These are phyloP conservation scores for Globisporangium uncinulatum DNA, from an alignment of 352 stramenopile species.

Conservation along the genomic window DNA sequence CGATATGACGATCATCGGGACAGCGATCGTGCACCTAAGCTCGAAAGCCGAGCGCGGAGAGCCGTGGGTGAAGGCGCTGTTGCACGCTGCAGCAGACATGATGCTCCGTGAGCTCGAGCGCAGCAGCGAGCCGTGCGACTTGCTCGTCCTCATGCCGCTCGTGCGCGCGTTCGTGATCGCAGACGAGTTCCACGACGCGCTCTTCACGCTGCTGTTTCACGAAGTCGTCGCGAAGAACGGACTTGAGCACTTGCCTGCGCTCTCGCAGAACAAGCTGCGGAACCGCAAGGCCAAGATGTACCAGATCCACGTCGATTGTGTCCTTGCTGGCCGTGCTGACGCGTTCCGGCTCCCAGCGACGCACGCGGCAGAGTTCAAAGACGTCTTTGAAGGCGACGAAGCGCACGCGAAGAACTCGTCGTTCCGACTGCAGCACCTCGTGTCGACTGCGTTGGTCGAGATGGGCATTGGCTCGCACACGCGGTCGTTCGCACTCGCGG, in stretches of 20 bases:
- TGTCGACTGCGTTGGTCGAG: slow-evolving; percentile 46
- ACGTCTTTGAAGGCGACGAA: slow-evolving; percentile 39
- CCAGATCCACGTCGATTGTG: slow-evolving; percentile 59
- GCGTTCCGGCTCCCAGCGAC: slow-evolving; percentile 29
- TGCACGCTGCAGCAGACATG: slow-evolving; percentile 32
- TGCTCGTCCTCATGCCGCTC: slow-evolving; percentile 38
- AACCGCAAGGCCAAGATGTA: slow-evolving; percentile 50
- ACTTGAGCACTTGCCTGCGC: slow-evolving; percentile 25
- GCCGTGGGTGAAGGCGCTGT: slow-evolving; percentile 40
- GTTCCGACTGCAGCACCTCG: slow-evolving; percentile 52
- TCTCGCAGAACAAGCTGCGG: slow-evolving; percentile 26
- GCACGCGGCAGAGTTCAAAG: slow-evolving; percentile 31
- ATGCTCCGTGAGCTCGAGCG: slow-evolving; percentile 22
- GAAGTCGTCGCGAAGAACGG: slow-evolving; percentile 37
- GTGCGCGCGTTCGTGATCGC: slow-evolving; percentile 43
- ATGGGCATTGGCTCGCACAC: slow-evolving; percentile 39
- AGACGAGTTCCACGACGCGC: slow-evolving; percentile 45
- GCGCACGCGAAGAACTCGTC: slow-evolving; percentile 46
- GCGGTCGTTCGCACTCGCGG: slow-evolving; percentile 19
- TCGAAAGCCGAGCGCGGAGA: slow-evolving; percentile 43
- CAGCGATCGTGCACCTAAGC: slow-evolving; percentile 38
- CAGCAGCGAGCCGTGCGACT: slow-evolving; percentile 10
- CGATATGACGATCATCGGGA: slow-evolving; percentile 44
- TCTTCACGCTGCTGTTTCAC: slow-evolving; percentile 39
- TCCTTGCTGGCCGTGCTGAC: slow-evolving; percentile 20